These are phyloP conservation scores for Camelina hispida DNA, from an alignment of 345 rosid species.

Conservation along the genomic window DNA sequence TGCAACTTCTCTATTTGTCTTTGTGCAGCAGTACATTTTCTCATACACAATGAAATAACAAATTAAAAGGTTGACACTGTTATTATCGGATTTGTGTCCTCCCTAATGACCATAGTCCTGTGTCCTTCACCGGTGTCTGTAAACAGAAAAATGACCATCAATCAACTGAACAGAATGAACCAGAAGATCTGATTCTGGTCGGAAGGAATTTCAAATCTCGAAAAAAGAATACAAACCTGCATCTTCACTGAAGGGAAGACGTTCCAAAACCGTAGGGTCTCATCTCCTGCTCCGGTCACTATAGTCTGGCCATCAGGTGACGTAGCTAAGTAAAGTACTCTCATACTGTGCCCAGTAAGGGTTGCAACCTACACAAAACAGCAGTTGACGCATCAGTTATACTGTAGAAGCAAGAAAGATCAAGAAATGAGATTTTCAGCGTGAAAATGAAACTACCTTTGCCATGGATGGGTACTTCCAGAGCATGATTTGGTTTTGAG, in stretches of 20 bases:
- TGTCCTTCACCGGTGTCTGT: slow-evolving; percentile 89
- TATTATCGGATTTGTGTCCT: slow-evolving; percentile 79
- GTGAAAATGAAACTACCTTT: slow-evolving; percentile 55
- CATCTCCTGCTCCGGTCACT: slow-evolving; percentile 99
- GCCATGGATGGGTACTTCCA: slow-evolving; percentile 97
- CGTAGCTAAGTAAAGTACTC: slow-evolving; percentile 91
- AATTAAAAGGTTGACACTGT: background rate
- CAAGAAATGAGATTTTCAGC: background rate
- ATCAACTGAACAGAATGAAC: slow-evolving; percentile 10
- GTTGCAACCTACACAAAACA: slow-evolving; percentile 65
- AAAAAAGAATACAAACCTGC: slow-evolving; percentile 53
- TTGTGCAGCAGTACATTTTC: slow-evolving; percentile 29
- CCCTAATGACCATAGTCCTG: slow-evolving; percentile 95
- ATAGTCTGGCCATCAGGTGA: slow-evolving; percentile 98
- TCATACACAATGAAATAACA: slow-evolving; percentile 8
- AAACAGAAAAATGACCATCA: slow-evolving; percentile 14
- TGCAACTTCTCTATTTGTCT: slow-evolving; percentile 16
- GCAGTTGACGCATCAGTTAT: background rate
- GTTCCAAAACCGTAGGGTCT: slow-evolving; percentile 92
- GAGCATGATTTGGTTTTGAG: slow-evolving; percentile 97
- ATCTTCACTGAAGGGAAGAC: slow-evolving; percentile 85
- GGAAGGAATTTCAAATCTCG: slow-evolving; percentile 3
- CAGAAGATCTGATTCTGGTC: background rate
- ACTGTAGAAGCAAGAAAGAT: background rate
- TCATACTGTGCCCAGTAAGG: slow-evolving; percentile 87